Conservation (phyloP, 805 yeast genomes). For the Candida awuae region DNA sequence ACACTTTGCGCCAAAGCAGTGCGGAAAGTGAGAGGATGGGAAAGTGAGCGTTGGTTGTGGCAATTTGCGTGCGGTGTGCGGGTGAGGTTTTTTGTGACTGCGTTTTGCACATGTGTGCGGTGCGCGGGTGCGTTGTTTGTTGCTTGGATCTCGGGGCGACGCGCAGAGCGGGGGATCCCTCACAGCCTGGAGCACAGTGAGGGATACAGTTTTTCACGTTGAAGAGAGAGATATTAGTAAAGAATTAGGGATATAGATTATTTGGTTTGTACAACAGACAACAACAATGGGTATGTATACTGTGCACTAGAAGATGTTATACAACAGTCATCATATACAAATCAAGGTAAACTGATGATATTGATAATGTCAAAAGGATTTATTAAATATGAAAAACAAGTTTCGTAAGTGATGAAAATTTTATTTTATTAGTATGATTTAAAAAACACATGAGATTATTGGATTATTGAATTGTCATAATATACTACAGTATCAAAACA, state of each 20-base stretch:
- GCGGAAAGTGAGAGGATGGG: too few species aligned
- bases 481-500: too few species aligned
- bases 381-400: too few species aligned
- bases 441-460: too few species aligned
- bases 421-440: too few species aligned
- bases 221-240: not conserved
- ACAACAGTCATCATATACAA: not conserved
- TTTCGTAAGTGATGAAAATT: too few species aligned
- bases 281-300: constrained; percentile 14
- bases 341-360: not conserved
- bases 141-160: not conserved
- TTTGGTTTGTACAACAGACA: constrained; percentile 3
- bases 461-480: too few species aligned
- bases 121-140: not conserved
- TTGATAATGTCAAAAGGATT: too few species aligned
- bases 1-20: too few species aligned
- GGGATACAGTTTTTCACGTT: not conserved
- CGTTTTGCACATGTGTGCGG: not conserved
- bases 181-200: not conserved
- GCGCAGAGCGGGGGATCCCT: constrained; percentile 1
- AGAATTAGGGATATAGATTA: not conserved
- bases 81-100: constrained; percentile 4
- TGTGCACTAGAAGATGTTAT: not conserved
- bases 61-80: constrained; percentile 2
- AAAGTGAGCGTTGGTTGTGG: too few species aligned